Evolutionary conservation across 2,329 filamentous ascomycete species (phyloP), one percentile per base, ranked within the genome.

Genomic region (Penicillium sclerotiorum): DNA sequence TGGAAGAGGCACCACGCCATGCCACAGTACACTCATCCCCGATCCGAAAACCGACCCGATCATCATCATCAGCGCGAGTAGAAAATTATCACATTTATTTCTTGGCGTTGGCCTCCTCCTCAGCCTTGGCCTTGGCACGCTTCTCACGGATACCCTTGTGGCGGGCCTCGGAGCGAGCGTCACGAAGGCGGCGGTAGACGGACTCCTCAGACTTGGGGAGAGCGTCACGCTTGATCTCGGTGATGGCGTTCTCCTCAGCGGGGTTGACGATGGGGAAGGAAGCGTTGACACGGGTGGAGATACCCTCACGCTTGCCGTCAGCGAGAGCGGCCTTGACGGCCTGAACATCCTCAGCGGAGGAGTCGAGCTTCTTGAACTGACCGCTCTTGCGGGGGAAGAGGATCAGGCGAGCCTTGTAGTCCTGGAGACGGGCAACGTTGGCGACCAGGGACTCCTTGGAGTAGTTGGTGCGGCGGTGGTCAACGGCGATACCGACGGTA

Each of bases 361-460:
- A 87, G 80, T 96, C 90, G 77, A 89, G 89, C 76, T 88, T 88
- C 90, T 96, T 96, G 80, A 87, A 85, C 80, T 94, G 86, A 80
- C 92, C 92, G 75, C 85, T 85, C 80, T 90, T 91, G 84, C 91
- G 90, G 75, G 94, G 94, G 85, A 99, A 96, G 75, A 99, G 85
- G 77, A 99, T 96, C 73, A 99, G 82, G 73, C 91, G 90, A 74
- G 88, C 85, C 82, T 88, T 89, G 91, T 96, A 99, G 76, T 90
- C 90, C 86, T 96, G 92, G 74, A 99, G 90, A 74, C 94, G 94
- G 77, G 89, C 89, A 69, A 99, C 93, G 81, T 99, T 99, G 83
- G 84, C 83, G 77, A 90, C 84, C 70, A 97, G 87, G 64, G 88
- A 89, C 85, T 97, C 94, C 82, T 95, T 90, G 73, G 88, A 94